Evolutionary conservation across 179 eudicot species (phyloP).

Genomic region (Dionaea muscipula): DNA sequence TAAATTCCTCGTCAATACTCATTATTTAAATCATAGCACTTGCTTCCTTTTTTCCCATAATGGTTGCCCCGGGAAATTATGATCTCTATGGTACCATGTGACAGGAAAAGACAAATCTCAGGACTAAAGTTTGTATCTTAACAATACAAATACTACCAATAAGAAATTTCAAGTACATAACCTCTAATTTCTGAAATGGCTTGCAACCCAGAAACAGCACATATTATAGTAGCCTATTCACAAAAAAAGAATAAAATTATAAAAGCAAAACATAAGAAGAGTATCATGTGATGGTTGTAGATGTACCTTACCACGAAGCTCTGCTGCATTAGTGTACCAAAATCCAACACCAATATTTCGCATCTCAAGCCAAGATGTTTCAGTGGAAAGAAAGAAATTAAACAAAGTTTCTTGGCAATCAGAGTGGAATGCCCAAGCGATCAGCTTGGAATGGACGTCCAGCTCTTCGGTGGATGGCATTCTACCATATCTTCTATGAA

Average conservation of each 20-base stretch:
- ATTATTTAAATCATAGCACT: too few relatives aligned
- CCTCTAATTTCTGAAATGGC: neutral
- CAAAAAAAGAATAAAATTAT: too few relatives aligned
- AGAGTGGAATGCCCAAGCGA: constrained; percentile 92
- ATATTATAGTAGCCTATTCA: too few relatives aligned
- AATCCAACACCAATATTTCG: constrained; percentile 71
- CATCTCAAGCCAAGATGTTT: constrained; percentile 92
- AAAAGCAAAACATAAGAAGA: neutral
- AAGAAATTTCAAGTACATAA: neutral
- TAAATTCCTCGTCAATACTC: too few relatives aligned
- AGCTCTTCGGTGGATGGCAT: constrained; percentile 43
- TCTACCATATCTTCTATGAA: constrained; percentile 34
- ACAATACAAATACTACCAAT: neutral
- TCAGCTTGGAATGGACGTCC: constrained; percentile 45
- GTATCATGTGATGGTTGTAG: neutral
- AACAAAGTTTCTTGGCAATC: constrained; percentile 87
- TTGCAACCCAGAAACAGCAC: too few relatives aligned
- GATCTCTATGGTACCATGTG: too few relatives aligned
- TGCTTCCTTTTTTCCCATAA: too few relatives aligned
- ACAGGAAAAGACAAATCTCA: too few relatives aligned
- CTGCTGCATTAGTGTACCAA: constrained; percentile 69
- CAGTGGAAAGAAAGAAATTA: constrained; percentile 44
- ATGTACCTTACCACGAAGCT: constrained; percentile 69
- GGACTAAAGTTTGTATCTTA: too few relatives aligned
- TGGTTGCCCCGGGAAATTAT: too few relatives aligned